These are phyloP conservation scores for Oryza meridionalis DNA, from an alignment of 176 grass and related monocot genomes.

Conservation along the genomic window DNA sequence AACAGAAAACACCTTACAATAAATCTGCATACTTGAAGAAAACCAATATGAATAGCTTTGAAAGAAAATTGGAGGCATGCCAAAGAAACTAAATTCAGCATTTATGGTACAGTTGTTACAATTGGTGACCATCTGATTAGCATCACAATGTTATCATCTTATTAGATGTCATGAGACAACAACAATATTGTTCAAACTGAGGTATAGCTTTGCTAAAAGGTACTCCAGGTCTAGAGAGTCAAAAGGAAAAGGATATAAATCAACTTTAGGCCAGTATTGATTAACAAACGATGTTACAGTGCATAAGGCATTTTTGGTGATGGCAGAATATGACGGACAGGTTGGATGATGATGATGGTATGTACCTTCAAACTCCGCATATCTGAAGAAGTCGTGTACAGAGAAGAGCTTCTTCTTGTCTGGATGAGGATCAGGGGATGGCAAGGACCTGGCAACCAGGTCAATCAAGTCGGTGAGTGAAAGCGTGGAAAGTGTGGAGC, in stretches of 20 bases:
- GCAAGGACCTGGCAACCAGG: conserved; percentile 61
- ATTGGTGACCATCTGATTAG: background rate
- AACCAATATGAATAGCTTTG: background rate
- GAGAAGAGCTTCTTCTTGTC: conserved; percentile 99
- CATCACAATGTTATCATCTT: background rate
- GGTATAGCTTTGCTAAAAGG: background rate
- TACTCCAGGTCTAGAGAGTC: no score
- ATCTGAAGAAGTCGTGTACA: conserved; percentile 93
- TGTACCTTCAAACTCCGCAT: conserved; percentile 86
- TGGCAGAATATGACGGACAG: no score
- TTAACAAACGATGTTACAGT: background rate
- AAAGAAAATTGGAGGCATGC: background rate
- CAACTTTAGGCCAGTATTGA: background rate
- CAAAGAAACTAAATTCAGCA: conserved; percentile 1
- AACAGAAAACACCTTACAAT: background rate
- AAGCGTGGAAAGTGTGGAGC: conserved; percentile 75
- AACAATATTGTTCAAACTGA: background rate
- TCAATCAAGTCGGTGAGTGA: conserved; percentile 75
- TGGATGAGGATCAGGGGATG: conserved; percentile 57
- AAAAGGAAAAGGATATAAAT: no score
- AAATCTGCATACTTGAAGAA: background rate
- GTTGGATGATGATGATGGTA: background rate
- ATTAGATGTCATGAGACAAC: background rate
- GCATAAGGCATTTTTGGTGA: no score
- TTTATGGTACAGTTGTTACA: background rate